Conservation (phyloP, 345 rosid genomes). For the Erucastrum elatum region DNA sequence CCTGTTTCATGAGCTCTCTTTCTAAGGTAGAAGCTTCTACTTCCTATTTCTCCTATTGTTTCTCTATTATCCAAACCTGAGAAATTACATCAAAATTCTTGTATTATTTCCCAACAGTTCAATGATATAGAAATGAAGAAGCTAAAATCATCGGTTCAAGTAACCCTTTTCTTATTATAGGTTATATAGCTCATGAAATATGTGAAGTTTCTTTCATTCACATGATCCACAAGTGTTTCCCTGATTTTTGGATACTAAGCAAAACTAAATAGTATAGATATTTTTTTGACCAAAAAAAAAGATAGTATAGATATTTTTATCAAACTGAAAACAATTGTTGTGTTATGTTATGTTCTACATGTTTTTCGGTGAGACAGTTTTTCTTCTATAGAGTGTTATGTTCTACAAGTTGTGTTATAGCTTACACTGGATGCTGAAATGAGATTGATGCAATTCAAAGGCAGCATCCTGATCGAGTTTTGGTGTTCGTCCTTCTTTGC, state of each 20-base stretch:
- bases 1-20: constrained; percentile 39
- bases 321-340: neutral
- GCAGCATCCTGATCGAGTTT: constrained; percentile 46
- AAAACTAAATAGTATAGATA: neutral
- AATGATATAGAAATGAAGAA: neutral
- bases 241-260: neutral
- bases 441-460: constrained; percentile 71
- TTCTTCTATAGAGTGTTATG: neutral
- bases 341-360: no score
- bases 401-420: neutral
- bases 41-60: constrained; percentile 63
- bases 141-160: neutral
- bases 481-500: constrained; percentile 69
- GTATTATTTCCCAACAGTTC: neutral
- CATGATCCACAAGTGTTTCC: neutral
- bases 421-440: constrained; percentile 82
- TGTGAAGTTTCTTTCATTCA: neutral
- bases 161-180: neutral
- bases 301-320: neutral
- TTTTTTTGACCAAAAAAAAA: no score
- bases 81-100: neutral
- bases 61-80: constrained; percentile 67
- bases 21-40: constrained; percentile 75
- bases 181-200: neutral
- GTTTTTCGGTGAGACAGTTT: no score